phyloP scores from a whole-genome alignment of 495 filamentous ascomycete species.

The Sordaria brevicollis region DNA sequence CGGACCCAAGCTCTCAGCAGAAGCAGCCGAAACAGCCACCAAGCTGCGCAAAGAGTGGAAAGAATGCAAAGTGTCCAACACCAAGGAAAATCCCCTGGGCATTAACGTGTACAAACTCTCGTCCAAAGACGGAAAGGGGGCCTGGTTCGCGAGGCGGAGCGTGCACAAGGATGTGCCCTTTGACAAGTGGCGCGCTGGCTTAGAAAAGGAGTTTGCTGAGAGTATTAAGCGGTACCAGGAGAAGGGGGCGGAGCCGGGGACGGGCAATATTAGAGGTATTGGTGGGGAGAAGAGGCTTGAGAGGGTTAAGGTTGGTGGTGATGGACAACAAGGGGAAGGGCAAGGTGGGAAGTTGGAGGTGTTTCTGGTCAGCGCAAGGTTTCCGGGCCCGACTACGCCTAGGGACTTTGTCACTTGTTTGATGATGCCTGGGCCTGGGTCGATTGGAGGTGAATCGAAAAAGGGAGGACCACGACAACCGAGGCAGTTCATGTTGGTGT shows the following conservation, averaged over 20 bases:
- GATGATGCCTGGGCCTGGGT: slow-evolving; percentile 42
- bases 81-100: slow-evolving; percentile 58
- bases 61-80: slow-evolving; percentile 56
- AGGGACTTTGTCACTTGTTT: slow-evolving; percentile 78
- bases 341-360: slow-evolving; percentile 32
- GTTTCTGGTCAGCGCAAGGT: slow-evolving; percentile 77
- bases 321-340: slow-evolving; percentile 24
- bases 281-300: slow-evolving; percentile 68
- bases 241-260: slow-evolving; percentile 38
- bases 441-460: not conserved
- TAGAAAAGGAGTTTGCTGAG: slow-evolving; percentile 53
- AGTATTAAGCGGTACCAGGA: slow-evolving; percentile 45
- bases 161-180: slow-evolving; percentile 64
- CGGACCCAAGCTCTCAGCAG: slow-evolving; percentile 8
- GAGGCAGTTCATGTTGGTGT: slow-evolving; percentile 75
- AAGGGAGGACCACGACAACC: slow-evolving; percentile 15
- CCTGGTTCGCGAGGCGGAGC: slow-evolving; percentile 84
- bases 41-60: slow-evolving; percentile 78
- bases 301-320: slow-evolving; percentile 33
- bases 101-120: slow-evolving; percentile 71
- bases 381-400: slow-evolving; percentile 78
- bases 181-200: slow-evolving; percentile 49
- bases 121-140: slow-evolving; percentile 69
- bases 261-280: slow-evolving; percentile 70
- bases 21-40: slow-evolving; percentile 8